Evolutionary conservation across 208 protist genomes (phyloP).

Genomic region (Leishmania turanica): DNA sequence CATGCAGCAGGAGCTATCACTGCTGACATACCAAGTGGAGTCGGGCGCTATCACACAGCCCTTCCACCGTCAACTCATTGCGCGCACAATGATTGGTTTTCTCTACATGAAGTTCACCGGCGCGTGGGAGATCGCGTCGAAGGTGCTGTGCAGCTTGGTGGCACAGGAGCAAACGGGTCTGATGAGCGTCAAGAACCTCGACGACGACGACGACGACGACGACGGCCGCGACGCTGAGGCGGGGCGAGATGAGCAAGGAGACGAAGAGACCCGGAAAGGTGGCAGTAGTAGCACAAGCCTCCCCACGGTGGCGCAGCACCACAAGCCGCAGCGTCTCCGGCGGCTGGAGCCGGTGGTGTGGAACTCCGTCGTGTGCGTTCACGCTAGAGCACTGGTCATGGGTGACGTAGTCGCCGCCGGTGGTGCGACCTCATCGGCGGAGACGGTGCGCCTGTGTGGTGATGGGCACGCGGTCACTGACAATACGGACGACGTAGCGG

Average conservation of each 20-base stretch:
- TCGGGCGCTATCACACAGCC: conserved; percentile 53
- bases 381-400: conserved; percentile 73
- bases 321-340: not conserved
- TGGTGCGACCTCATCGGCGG: not conserved
- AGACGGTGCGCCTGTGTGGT: not conserved
- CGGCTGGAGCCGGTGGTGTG: conserved; percentile 69
- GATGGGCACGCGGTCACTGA: conserved; percentile 12
- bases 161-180: conserved; percentile 50
- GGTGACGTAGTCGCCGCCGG: conserved; percentile 54
- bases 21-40: conserved; percentile 61
- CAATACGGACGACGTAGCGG: conserved; percentile 1
- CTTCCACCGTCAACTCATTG: conserved; percentile 64
- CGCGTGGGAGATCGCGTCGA: conserved; percentile 66
- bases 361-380: conserved; percentile 59
- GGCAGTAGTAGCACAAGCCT: not conserved
- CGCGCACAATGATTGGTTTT: conserved; percentile 76
- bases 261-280: not conserved
- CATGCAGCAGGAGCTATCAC: conserved; percentile 61
- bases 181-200: not conserved
- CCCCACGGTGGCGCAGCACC: not conserved
- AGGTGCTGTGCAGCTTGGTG: conserved; percentile 66
- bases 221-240: not conserved
- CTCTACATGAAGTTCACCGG: conserved; percentile 83
- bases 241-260: not conserved
- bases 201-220: not conserved